phyloP scores from a whole-genome alignment of 139 green algal genomes.

The Coelastrella sp. region DNA sequence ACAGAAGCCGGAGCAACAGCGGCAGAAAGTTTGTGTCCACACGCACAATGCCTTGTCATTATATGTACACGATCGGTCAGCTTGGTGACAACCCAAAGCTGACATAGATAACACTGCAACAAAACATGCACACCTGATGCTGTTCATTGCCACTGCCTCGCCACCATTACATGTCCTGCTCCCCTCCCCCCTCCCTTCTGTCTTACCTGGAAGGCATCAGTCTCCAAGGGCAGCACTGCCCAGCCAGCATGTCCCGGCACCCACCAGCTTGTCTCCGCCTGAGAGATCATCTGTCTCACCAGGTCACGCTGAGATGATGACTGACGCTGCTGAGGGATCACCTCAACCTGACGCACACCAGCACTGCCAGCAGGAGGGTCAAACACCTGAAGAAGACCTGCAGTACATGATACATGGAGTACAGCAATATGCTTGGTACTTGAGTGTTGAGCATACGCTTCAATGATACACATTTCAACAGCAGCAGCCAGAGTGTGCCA shows the following conservation, averaged over 20 bases:
- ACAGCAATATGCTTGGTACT: too few species aligned
- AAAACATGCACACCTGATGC: too few species aligned
- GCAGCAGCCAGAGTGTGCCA: too few species aligned
- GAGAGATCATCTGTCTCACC: conserved; percentile 78
- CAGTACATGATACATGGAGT: too few species aligned
- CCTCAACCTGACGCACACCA: conserved; percentile 71
- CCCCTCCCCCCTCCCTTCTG: not conserved
- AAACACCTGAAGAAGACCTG: not conserved
- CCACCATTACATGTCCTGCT: not conserved
- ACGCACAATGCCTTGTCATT: too few species aligned
- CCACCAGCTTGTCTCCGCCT: conserved; percentile 83
- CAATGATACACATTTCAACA: too few species aligned
- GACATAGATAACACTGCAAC: too few species aligned
- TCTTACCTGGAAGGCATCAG: conserved; percentile 75
- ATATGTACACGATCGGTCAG: too few species aligned
- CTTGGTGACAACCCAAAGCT: too few species aligned
- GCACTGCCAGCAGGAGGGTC: not conserved
- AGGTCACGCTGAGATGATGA: conserved; percentile 80
- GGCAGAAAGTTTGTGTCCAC: too few species aligned
- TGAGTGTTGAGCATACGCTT: too few species aligned
- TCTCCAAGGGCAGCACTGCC: conserved; percentile 86
- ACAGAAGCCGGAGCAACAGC: too few species aligned
- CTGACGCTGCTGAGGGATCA: conserved; percentile 76
- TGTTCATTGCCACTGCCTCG: not conserved
- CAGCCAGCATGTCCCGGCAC: conserved; percentile 82